Base-by-base conservation (phyloP, 1,284 basidiomycete genomes). In the Cutaneotrichosporon daszewskae region DNA sequence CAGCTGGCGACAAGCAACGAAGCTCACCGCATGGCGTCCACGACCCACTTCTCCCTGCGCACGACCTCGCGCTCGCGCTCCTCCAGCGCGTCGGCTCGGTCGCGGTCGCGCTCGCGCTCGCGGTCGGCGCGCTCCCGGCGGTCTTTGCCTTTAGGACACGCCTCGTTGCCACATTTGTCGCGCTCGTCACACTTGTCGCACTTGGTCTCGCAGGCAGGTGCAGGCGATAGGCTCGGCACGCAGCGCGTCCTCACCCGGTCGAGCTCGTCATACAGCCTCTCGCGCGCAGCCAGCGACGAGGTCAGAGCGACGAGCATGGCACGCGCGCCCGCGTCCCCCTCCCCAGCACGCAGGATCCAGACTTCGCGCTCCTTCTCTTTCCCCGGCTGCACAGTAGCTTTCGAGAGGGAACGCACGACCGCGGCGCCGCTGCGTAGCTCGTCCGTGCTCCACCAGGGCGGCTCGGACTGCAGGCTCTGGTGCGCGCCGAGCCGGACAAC, bases 31-130 rank as follows among this genome's bases (percentile, higher is more conserved):
- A 69, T 65, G 40, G 62, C 61, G 25, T 66, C 62, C 0, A 69
- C 55, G 8, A 69, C 65, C 66, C 66, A 67, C 43, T 58, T 58
- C 46, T 69, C 64, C 34, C 66, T 53, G 36, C 56, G 54, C 1
- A 36, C 47, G 11, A 69, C 65, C 13, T 62, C 57, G 18, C 47
- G 48, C 47, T 69, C 66, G 38, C 66, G 49, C 45, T 62, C 64
- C 40, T 64, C 64, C 4, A 69, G 50, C 40, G 61, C 64, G n/a
- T 37, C 40, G 41, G 58, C 55, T 35, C 61, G 43, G 38, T 60
- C 56, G 33, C 42, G 39, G 22, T 62, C 64, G n/a, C 36, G 39
- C 43, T 59, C 55, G 37, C 61, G 43, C 40, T 60, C 56, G 33
- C 42, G 39, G 22, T 41, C 18, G 14, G 18, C 31, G 24, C 43